phyloP scores from a whole-genome alignment of 441 rosid species.

The Geranium incanum region DNA sequence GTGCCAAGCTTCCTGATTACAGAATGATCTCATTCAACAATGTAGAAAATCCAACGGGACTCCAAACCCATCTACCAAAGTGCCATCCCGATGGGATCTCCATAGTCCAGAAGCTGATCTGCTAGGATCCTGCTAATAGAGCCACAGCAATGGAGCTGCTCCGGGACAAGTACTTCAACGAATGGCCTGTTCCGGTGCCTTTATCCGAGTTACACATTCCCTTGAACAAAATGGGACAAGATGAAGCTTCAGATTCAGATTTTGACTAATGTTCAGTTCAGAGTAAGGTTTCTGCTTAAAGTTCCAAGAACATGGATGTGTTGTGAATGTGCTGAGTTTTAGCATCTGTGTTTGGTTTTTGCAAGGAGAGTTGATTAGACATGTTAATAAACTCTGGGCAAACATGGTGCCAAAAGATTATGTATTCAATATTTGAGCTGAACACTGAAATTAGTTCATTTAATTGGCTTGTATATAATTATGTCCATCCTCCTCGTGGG shows the following conservation, averaged over 20 bases:
- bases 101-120: conserved; percentile 56
- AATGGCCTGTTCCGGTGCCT: conserved; percentile 74
- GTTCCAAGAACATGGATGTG: too few relatives aligned
- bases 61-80: conserved; percentile 48
- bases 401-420: too few relatives aligned
- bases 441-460: too few relatives aligned
- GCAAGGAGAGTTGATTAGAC: too few relatives aligned
- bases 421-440: too few relatives aligned
- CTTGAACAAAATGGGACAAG: conserved; percentile 36
- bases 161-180: conserved; percentile 59
- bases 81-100: conserved; percentile 48
- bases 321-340: too few relatives aligned
- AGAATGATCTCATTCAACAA: conserved; percentile 64
- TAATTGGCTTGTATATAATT: too few relatives aligned
- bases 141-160: conserved; percentile 67
- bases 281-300: too few relatives aligned
- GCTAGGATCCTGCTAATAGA: conserved; percentile 72
- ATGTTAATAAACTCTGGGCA: too few relatives aligned
- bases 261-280: too few relatives aligned
- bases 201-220: conserved; percentile 66
- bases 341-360: too few relatives aligned
- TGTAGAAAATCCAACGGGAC: conserved; percentile 55
- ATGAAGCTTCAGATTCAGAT: conserved; percentile 29
- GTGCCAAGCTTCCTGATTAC: conserved; percentile 75
- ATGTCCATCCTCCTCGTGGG: too few relatives aligned